A percentile compares a stretch with the other conserved stretches of the same genome.
These are phyloP conservation scores for Fraxinus baroniana DNA, from an alignment of 305 asterid genomes.

Conservation along the genomic window DNA sequence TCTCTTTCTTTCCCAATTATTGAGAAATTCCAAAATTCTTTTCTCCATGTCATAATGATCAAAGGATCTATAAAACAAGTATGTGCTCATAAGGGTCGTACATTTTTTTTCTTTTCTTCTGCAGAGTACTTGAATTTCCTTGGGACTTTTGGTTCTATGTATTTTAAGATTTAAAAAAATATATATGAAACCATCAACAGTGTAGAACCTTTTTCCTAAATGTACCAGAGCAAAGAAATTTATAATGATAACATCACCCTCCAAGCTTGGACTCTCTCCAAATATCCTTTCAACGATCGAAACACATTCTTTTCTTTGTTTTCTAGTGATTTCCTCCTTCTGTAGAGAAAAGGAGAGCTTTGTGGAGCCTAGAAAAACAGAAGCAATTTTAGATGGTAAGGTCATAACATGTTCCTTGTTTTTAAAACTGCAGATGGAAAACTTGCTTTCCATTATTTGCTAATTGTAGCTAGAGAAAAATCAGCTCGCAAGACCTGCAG, in stretches of 20 bases:
- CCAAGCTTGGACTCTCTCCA: slow-evolving; percentile 56
- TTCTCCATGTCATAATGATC: neutral
- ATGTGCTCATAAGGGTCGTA: neutral
- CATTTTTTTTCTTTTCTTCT: neutral
- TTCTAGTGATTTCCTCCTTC: slow-evolving; percentile 66
- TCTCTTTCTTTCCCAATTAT: slow-evolving; percentile 2
- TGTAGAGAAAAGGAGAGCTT: slow-evolving; percentile 47
- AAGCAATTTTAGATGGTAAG: slow-evolving; percentile 9
- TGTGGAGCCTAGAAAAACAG: slow-evolving; percentile 41
- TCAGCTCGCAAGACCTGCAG: slow-evolving; percentile 31
- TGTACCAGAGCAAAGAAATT: slow-evolving; percentile 90
- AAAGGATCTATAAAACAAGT: neutral
- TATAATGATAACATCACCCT: slow-evolving; percentile 70
- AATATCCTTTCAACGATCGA: slow-evolving; percentile 57
- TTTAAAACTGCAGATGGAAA: slow-evolving; percentile 5
- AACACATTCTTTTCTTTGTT: slow-evolving; percentile 72
- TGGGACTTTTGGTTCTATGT: slow-evolving; percentile 1
- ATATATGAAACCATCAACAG: slow-evolving; percentile 13
- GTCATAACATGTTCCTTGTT: slow-evolving; percentile 1
- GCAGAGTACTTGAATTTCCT: slow-evolving; percentile 6
- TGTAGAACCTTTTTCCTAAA: slow-evolving; percentile 17
- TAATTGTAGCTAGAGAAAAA: slow-evolving; percentile 7
- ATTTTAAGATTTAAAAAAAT: neutral
- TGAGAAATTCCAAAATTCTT: neutral
- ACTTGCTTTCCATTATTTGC: neutral